Evolutionary conservation across 1,284 basidiomycete genomes (phyloP), one percentile per base, ranked within the genome.

Genomic region (Leccinum insolens): DNA sequence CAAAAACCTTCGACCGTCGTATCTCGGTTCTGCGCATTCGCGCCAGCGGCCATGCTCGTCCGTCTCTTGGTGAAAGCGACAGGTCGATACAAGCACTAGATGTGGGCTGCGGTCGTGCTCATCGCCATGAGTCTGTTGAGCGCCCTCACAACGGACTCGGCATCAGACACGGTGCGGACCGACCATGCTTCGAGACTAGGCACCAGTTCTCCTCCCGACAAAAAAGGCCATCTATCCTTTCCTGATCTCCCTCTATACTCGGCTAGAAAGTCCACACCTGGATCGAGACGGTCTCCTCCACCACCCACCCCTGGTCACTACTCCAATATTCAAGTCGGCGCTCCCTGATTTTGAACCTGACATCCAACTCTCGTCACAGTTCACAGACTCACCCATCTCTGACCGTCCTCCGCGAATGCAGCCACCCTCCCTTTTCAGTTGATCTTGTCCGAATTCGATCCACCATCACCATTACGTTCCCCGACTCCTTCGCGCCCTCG

Each of bases 401-500:
- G 63, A 17, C 58, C 71, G 68, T 8, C 74, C 80, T 55, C 69
- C 79, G 11, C 60, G 67, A 44, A 61, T 66, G 39, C 74, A 69
- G 22, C 34, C 67, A 55, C 46, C 17, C 57, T 22, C 22, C 22
- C 22, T 22, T 55, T 71, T 69, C 76, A 66, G 60, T 70, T 67
- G 49, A 66, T 64, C 65, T 65, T 69, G 61, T 65, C 69, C 61
- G 76, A 71, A 68, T 67, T 59, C 44, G 72, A 73, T 68, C 74
- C 72, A 52, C 74, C 81, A 8, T 68, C 78, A 8, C 69, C 75
- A 58, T 68, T 77, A 7, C 82, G 80, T 67, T 81, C 83, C 15
- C 83, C 84, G 6, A 81, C 81, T 2, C 79, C 86, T 39, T 85
- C 90, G 46, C 87, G 90, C 14, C 85, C 91, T 57, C 85, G 92